Evolutionary conservation across 2,329 filamentous ascomycete species (phyloP), one percentile per base, ranked within the genome.

Genomic region (Sporothrix humicola): DNA sequence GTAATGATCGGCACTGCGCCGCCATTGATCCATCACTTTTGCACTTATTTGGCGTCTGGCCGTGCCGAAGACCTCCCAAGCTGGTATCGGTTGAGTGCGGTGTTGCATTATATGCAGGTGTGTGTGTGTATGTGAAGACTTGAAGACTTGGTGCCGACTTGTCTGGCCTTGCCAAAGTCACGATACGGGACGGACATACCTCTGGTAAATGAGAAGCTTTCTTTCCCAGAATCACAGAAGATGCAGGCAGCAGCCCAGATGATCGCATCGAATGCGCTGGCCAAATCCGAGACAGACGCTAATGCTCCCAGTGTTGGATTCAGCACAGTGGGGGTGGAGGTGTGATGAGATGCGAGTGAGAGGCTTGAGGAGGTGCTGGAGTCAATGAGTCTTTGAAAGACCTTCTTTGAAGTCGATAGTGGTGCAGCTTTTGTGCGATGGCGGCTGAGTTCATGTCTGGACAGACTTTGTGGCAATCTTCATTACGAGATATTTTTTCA

Each of bases 211-310:
- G 7, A 20, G 5, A 56, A 3, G 26, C 20, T 12, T 20, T 37
- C 31, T 37, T 37, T 37, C 4, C 20, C 20, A 56, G 13, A 56
- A 10, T 8, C 6, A 23, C 52, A 52, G 58, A 20, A 15, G 48
- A 20, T 17, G 7, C 52, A 58, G 68, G 52, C 68, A 56, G 12
- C 68, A 70, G 68, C 37, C n/a, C 68, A 46, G 52, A 54, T 70
- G 68, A 68, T 68, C 5, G 26, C 44, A 23, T 23, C 12, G 68
- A 56, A 48, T 70, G 68, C 12, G 68, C 20, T 70, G 68, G 50
- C 68, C 52, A 10, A 46, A n/a, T 69, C 66, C 48, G 46, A 69
- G 65, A 69, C 65, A 50, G 20, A 44, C 65, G 46, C 65, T 52
- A 69, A 52, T 69, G 48, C 26, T 69, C 20, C 10, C 10, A 12